Evolutionary conservation across 305 asterid species (phyloP).

Genomic region (Plantago lanceolata): DNA sequence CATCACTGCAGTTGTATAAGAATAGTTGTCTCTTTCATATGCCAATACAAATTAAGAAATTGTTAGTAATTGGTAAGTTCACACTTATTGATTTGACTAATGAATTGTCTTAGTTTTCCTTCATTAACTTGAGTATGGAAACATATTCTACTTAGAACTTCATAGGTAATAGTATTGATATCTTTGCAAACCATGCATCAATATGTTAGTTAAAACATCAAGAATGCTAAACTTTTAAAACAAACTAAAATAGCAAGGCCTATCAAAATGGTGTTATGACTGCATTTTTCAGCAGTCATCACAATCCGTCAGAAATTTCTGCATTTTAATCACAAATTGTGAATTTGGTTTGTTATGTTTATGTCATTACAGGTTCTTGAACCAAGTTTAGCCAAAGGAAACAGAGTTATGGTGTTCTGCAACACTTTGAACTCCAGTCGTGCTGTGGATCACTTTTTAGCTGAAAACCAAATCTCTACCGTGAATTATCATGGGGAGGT

Average conservation of each 20-base stretch:
- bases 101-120: too few relatives aligned
- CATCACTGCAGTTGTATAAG: too few relatives aligned
- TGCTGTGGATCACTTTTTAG: slow-evolving; percentile 88
- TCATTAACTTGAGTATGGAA: too few relatives aligned
- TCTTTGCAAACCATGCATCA: not conserved
- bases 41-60: too few relatives aligned
- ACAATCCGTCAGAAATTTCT: not conserved
- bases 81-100: too few relatives aligned
- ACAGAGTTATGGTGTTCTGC: slow-evolving; percentile 96
- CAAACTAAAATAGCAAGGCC: not conserved
- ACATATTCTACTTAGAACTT: too few relatives aligned
- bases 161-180: not conserved
- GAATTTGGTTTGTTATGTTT: slow-evolving; percentile 18
- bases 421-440: slow-evolving; percentile 96
- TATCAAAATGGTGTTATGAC: too few relatives aligned
- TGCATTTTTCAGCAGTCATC: not conserved
- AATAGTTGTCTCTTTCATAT: too few relatives aligned
- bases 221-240: too few relatives aligned
- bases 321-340: not conserved
- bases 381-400: slow-evolving; percentile 97
- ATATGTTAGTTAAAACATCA: not conserved
- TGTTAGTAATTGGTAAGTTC: too few relatives aligned
- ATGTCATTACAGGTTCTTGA: slow-evolving; percentile 74
- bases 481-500: slow-evolving; percentile 99
- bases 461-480: slow-evolving; percentile 79